Percentiles rank a stretch among this genome's conserved stretches.
Conservation (phyloP, 2,329 filamentous ascomycete species). For the Orbilia ellipsospora region DNA sequence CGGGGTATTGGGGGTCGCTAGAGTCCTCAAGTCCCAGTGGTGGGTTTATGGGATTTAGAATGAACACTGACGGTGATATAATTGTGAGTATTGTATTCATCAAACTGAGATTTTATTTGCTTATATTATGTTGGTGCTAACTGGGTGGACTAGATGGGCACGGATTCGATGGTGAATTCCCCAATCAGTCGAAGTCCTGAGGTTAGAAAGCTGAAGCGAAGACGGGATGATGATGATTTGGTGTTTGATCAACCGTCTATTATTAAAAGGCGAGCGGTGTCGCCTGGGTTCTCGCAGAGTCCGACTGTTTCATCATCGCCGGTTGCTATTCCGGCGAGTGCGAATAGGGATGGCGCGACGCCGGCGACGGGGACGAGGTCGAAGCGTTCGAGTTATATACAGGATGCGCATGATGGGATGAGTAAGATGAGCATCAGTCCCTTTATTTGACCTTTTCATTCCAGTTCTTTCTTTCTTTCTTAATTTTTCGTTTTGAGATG, state of each 20-base stretch:
- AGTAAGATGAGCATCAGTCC: conserved; percentile 59
- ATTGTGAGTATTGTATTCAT: conserved; percentile 29
- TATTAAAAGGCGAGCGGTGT: conserved; percentile 59
- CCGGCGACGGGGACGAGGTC: conserved; percentile 21
- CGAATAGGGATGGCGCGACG: conserved; percentile 31
- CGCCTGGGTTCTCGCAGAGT: conserved; percentile 59
- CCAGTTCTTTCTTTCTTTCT: no score
- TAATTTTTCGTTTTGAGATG: no score
- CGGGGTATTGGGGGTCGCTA: conserved; percentile 51
- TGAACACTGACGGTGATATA: conserved; percentile 53
- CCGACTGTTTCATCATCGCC: conserved; percentile 58
- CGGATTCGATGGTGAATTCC: conserved; percentile 54
- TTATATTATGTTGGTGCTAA: conserved; percentile 20
- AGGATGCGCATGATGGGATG: conserved; percentile 59
- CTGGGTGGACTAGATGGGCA: conserved; percentile 41
- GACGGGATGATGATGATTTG: conserved; percentile 52
- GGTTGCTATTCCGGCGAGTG: conserved; percentile 45
- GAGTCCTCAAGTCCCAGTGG: conserved; percentile 52
- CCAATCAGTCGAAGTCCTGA: conserved; percentile 50
- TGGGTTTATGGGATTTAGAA: conserved; percentile 48
- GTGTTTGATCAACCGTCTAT: conserved; percentile 57
- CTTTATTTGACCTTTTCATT: conserved; percentile 25
- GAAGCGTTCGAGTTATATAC: conserved; percentile 41
- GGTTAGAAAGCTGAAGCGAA: conserved; percentile 46
- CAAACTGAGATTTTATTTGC: not conserved